Percentiles rank a stretch among this genome's conserved stretches.
Conservation (phyloP, 1,284 basidiomycete species). For the Clitocybe nebularis region DNA sequence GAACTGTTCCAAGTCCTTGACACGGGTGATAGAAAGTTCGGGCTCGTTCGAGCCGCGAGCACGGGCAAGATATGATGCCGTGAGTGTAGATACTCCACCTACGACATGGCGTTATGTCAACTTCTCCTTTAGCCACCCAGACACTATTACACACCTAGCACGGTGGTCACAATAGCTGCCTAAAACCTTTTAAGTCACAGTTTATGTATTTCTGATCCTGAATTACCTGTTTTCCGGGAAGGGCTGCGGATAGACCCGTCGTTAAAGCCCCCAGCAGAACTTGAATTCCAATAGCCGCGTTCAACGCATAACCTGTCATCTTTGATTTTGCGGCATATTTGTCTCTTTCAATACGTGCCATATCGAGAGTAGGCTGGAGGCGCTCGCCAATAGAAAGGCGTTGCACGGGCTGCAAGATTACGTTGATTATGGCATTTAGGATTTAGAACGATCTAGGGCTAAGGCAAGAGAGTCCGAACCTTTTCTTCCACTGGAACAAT, state of each 20-base stretch:
- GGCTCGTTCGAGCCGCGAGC: constrained; percentile 66
- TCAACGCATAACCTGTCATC: constrained; percentile 47
- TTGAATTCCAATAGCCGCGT: constrained; percentile 46
- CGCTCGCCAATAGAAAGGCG: constrained; percentile 38
- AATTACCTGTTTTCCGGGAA: constrained; percentile 35
- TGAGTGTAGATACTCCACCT: constrained; percentile 61
- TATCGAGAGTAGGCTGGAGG: constrained; percentile 42
- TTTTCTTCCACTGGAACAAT: constrained; percentile 30
- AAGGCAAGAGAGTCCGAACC: neutral
- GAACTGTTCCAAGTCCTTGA: constrained; percentile 61
- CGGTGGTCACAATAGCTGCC: constrained; percentile 35
- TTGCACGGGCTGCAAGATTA: constrained; percentile 17
- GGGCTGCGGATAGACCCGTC: constrained; percentile 57
- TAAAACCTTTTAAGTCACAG: constrained; percentile 13
- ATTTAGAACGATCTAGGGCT: too few species aligned
- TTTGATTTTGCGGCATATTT: constrained; percentile 44
- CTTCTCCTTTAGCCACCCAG: too few species aligned
- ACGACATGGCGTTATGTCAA: neutral
- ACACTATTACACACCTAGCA: constrained; percentile 35
- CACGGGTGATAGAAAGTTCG: constrained; percentile 49
- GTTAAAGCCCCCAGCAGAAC: constrained; percentile 65
- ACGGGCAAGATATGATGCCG: constrained; percentile 68
- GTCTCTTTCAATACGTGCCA: constrained; percentile 34
- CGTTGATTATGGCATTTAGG: too few species aligned
- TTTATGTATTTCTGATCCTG: neutral